Percentiles rank a stretch among this genome's conserved stretches.
Conservation (phyloP, 768 basidiomycete genomes). For the Rhizopogon roseolus region DNA sequence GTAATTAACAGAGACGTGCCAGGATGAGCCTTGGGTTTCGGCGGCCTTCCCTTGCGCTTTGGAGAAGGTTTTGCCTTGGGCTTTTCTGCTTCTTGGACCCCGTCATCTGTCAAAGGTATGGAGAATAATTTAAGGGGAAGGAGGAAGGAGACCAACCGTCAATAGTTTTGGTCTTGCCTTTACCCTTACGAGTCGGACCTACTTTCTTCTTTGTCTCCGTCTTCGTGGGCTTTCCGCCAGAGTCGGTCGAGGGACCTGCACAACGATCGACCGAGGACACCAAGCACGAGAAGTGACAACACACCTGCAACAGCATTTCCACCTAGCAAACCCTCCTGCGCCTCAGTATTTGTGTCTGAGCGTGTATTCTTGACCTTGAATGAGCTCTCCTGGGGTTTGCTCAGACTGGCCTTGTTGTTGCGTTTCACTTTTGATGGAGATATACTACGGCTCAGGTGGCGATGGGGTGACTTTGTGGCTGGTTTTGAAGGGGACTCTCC, state of each 20-base stretch:
- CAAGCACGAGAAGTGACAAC: background rate
- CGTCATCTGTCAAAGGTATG: background rate
- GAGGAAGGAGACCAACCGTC: background rate
- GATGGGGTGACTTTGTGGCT: background rate
- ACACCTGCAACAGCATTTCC: background rate
- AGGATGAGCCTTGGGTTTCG: slow-evolving; percentile 10
- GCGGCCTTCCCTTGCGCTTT: slow-evolving; percentile 11
- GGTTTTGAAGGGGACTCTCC: slow-evolving; percentile 42
- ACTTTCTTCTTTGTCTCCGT: background rate
- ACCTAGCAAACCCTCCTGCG: background rate
- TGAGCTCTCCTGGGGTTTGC: background rate
- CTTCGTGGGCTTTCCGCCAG: background rate
- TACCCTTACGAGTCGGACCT: background rate
- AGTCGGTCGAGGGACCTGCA: background rate
- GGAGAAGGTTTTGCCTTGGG: slow-evolving; percentile 3
- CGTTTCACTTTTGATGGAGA: slow-evolving; percentile 2
- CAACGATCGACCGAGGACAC: background rate
- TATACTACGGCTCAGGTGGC: background rate
- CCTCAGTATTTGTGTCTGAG: background rate
- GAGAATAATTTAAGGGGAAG: background rate
- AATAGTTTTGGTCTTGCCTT: background rate
- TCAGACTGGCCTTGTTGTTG: background rate
- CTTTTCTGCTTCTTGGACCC: slow-evolving; percentile 1
- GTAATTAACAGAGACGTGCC: background rate
- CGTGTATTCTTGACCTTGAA: background rate